A percentile compares a stretch with the other conserved stretches of the same genome.
Conservation (phyloP, 1,139 yeast genomes). For the Candida sojae region DNA sequence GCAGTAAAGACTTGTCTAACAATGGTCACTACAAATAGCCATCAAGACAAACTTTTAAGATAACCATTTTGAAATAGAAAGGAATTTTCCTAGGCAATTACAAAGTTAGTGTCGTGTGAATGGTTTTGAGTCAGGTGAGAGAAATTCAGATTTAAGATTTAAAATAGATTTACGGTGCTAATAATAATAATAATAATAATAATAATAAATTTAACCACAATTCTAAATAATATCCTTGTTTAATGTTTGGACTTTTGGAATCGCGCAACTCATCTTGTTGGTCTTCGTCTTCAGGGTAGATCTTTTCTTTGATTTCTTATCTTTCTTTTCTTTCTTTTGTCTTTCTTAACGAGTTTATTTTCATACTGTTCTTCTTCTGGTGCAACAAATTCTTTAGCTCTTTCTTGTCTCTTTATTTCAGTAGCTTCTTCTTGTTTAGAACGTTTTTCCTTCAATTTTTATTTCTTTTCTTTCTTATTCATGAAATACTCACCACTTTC, state of each 20-base stretch:
- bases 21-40: too few relatives aligned
- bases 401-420: slow-evolving; percentile 64
- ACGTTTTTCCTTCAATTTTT: slow-evolving; percentile 73
- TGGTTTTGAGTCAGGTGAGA: too few relatives aligned
- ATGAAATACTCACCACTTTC: slow-evolving; percentile 98
- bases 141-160: too few relatives aligned
- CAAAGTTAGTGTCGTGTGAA: too few relatives aligned
- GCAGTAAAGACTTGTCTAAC: too few relatives aligned
- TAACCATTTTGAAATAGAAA: too few relatives aligned
- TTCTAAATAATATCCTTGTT: too few relatives aligned
- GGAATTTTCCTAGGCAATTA: too few relatives aligned
- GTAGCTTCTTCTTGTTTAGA: slow-evolving; percentile 75
- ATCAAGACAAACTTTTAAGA: too few relatives aligned
- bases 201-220: too few relatives aligned
- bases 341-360: slow-evolving; percentile 25
- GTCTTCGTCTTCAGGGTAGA: slow-evolving; percentile 10
- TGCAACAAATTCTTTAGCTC: slow-evolving; percentile 78
- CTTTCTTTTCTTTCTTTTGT: slow-evolving; percentile 23
- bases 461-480: slow-evolving; percentile 78
- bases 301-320: slow-evolving; percentile 22
- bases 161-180: too few relatives aligned
- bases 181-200: too few relatives aligned
- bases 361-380: slow-evolving; percentile 72
- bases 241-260: slow-evolving; percentile 10
- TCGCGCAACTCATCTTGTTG: slow-evolving; percentile 7